Conservation (phyloP, 2,329 filamentous ascomycete genomes). For the Blastomyces percursus region DNA sequence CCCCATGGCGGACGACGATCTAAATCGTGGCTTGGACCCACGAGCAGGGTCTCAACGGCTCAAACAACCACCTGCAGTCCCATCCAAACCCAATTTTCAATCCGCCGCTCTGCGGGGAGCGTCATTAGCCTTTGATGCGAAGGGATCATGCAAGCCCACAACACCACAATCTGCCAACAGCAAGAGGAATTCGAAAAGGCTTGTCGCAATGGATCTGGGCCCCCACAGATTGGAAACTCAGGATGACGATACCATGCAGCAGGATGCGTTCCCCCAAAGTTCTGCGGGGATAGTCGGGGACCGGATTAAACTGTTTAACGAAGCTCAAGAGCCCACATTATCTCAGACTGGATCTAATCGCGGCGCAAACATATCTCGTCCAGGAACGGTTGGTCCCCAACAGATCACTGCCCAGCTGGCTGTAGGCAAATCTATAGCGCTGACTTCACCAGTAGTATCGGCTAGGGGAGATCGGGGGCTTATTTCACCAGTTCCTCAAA, state of each 20-base stretch:
- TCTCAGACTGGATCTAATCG: slow-evolving; percentile 11
- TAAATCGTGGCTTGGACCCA: neutral
- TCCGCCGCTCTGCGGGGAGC: slow-evolving; percentile 28
- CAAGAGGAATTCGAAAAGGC: slow-evolving; percentile 14
- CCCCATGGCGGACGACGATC: neutral
- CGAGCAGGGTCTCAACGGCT: neutral
- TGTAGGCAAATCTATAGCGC: slow-evolving; percentile 19
- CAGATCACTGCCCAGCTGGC: slow-evolving; percentile 29
- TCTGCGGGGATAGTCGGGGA: slow-evolving; percentile 29
- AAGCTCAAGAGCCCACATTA: slow-evolving; percentile 14
- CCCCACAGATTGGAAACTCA: neutral
- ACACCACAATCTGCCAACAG: slow-evolving; percentile 13
- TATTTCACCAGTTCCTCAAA: neutral
- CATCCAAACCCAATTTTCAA: neutral
- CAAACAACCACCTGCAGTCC: neutral
- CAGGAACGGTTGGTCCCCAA: slow-evolving; percentile 19
- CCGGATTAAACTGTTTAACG: slow-evolving; percentile 28
- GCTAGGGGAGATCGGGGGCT: neutral
- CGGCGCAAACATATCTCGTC: slow-evolving; percentile 11
- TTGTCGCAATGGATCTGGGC: slow-evolving; percentile 15
- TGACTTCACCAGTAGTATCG: neutral
- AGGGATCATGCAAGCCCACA: slow-evolving; percentile 15
- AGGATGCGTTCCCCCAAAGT: slow-evolving; percentile 19
- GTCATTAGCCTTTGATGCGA: slow-evolving; percentile 26
- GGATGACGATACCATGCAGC: slow-evolving; percentile 10